Percentiles rank a stretch among this genome's conserved stretches.
phyloP scores from a whole-genome alignment of 2,329 filamentous ascomycete species.

The Fusarium chlamydosporum region DNA sequence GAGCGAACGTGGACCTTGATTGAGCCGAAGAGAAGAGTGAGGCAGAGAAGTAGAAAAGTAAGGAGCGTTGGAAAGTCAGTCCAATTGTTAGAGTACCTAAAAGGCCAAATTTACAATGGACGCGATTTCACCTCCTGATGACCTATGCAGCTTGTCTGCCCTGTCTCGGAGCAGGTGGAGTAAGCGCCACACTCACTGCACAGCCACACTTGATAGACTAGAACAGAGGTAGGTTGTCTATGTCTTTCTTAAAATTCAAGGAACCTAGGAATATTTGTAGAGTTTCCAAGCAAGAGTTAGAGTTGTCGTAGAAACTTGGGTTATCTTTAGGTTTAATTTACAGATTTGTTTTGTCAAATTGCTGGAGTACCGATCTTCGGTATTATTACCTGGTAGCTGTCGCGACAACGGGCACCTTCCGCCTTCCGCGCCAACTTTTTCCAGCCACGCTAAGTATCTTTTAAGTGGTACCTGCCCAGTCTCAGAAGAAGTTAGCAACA shows the following conservation, averaged over 20 bases:
- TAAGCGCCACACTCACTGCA: slow-evolving; percentile 23
- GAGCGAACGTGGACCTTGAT: slow-evolving; percentile 36
- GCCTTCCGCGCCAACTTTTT: slow-evolving; percentile 43
- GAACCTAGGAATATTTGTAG: no score
- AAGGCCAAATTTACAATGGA: slow-evolving; percentile 15
- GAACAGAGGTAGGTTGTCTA: no score
- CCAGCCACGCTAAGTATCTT: slow-evolving; percentile 24
- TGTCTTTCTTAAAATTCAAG: no score
- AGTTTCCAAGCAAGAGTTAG: no score
- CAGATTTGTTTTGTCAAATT: no score
- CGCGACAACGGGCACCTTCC: not conserved
- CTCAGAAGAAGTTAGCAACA: slow-evolving; percentile 35
- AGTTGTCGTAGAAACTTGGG: no score
- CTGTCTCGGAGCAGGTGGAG: slow-evolving; percentile 12
- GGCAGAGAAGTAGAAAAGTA: slow-evolving; percentile 30
- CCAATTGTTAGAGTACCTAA: slow-evolving; percentile 16
- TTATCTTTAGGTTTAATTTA: no score
- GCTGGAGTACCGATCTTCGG: no score
- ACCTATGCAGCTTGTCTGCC: slow-evolving; percentile 8
- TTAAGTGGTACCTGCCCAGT: not conserved
- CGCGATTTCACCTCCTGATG: slow-evolving; percentile 14
- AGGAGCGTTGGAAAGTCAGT: slow-evolving; percentile 47
- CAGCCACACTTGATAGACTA: slow-evolving; percentile 12
- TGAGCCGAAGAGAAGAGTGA: slow-evolving; percentile 25
- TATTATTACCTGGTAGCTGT: no score